Percentiles rank a stretch among this genome's conserved stretches.
These are phyloP conservation scores for Alternaria triticina DNA, from an alignment of 2,329 filamentous ascomycete species.

Conservation along the genomic window DNA sequence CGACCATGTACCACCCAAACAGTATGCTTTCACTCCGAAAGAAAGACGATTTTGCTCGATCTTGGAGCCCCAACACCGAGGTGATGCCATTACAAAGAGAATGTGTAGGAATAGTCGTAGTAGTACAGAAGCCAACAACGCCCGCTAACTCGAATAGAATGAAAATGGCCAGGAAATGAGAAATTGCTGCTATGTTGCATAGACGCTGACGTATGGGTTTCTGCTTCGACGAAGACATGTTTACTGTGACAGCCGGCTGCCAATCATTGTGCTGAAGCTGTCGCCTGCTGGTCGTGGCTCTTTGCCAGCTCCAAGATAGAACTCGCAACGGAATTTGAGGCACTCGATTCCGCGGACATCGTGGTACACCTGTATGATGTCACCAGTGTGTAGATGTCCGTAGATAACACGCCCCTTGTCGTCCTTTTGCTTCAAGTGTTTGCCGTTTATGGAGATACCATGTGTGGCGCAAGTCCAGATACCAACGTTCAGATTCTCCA, in stretches of 20 bases:
- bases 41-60: not conserved
- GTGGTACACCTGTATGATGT: conserved; percentile 76
- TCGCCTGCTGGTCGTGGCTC: conserved; percentile 33
- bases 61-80: conserved; percentile 1
- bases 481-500: conserved; percentile 67
- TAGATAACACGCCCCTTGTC: conserved; percentile 61
- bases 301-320: conserved; percentile 49
- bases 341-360: conserved; percentile 42
- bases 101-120: not conserved
- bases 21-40: not conserved
- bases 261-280: conserved; percentile 31
- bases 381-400: conserved; percentile 75
- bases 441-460: conserved; percentile 79
- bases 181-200: not conserved
- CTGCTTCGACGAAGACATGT: not conserved
- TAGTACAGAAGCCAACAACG: not conserved
- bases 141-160: not conserved
- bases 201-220: not conserved
- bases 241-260: conserved; percentile 18
- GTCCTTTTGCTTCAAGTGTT: conserved; percentile 65
- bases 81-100: not conserved
- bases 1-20: not conserved
- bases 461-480: conserved; percentile 80
- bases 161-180: not conserved
- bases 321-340: conserved; percentile 53